Evolutionary conservation across 805 yeast species (phyloP), one percentile per base, ranked within the genome.

Genomic region (Candida parachauliodes): DNA sequence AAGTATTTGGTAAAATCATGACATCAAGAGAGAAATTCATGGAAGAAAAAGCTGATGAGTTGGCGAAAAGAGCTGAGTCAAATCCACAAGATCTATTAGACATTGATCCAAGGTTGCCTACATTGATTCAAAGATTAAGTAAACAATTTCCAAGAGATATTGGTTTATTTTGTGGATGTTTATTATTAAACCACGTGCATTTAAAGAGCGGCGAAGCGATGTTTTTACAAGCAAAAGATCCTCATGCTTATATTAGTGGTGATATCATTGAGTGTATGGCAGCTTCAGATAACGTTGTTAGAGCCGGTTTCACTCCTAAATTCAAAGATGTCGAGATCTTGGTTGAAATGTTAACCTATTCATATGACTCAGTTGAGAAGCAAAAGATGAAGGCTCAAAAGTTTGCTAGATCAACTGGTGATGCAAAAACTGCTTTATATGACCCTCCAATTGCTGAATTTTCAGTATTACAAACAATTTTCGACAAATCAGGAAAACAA

Each of bases 191-290:
- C 72, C 96, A 89, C 59, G 89, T 89, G 52, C 67, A 66, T 43
- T 74, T 93, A 52, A 65, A 77, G 26, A 76, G 87, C 9, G 99
- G 99, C 45, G 95, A 93, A 68, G 98, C 97, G 40, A 88, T 93
- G 81, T 93, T 89, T 57, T 73, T 93, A 59, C 88, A 87, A 57
- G 98, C 98, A 30, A 87, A 88, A 65, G 97, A 89, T 62, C 98
- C 98, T 18, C 99, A 93, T 63, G 98, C 98, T 23, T 93, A 93
- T 65, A 91, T 93, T 44, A 75, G 83, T 39, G 99, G 99, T 48
- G 98, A 93, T 62, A 93, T 93, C 50, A 89, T 93, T 55, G 99
- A 93, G 70, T 93, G 98, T 71, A 93, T 93, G 99, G 98, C 98
- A 29, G 97, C 98, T 7, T 83, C 94, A 28, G 99, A 93, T 62